phyloP scores from a whole-genome alignment of 345 rosid species.

The Ricinus communis region DNA sequence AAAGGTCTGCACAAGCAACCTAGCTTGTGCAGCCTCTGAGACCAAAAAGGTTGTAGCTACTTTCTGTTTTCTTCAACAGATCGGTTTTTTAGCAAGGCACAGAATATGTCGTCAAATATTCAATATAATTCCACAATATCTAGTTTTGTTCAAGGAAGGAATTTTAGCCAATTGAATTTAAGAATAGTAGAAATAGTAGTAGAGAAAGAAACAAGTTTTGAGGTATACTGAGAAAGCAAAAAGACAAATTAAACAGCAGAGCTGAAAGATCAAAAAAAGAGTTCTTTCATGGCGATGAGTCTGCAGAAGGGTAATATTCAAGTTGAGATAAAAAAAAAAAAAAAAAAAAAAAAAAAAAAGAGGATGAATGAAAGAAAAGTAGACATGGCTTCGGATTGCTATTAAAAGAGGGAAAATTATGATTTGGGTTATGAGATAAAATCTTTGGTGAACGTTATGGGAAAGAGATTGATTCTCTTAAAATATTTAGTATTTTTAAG shows the following conservation, averaged over 20 bases:
- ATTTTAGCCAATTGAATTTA: too few relatives aligned
- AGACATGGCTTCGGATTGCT: slow-evolving; percentile 21
- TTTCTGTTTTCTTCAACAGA: too few relatives aligned
- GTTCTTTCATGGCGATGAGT: slow-evolving; percentile 70
- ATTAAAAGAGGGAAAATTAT: slow-evolving; percentile 33
- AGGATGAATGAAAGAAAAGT: slow-evolving; percentile 18
- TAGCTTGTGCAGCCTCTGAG: too few relatives aligned
- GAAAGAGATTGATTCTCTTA: slow-evolving; percentile 25
- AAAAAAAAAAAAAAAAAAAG: too few relatives aligned
- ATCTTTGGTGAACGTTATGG: slow-evolving; percentile 27
- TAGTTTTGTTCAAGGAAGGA: too few relatives aligned
- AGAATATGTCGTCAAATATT: too few relatives aligned
- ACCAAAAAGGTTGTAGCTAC: too few relatives aligned
- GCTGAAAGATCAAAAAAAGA: slow-evolving; percentile 63
- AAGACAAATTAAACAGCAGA: slow-evolving; percentile 81
- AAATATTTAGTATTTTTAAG: slow-evolving; percentile 19
- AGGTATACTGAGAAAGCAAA: slow-evolving; percentile 87
- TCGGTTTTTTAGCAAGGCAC: too few relatives aligned
- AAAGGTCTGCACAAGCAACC: too few relatives aligned
- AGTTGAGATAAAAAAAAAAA: slow-evolving; percentile 12
- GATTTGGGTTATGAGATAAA: slow-evolving; percentile 26
- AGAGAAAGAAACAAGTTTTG: slow-evolving; percentile 81
- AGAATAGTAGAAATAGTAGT: slow-evolving; percentile 78
- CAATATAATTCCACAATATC: too few relatives aligned
- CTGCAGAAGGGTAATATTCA: slow-evolving; percentile 31